Conservation (phyloP, 805 yeast species). For the Myxozyma neglecta region DNA sequence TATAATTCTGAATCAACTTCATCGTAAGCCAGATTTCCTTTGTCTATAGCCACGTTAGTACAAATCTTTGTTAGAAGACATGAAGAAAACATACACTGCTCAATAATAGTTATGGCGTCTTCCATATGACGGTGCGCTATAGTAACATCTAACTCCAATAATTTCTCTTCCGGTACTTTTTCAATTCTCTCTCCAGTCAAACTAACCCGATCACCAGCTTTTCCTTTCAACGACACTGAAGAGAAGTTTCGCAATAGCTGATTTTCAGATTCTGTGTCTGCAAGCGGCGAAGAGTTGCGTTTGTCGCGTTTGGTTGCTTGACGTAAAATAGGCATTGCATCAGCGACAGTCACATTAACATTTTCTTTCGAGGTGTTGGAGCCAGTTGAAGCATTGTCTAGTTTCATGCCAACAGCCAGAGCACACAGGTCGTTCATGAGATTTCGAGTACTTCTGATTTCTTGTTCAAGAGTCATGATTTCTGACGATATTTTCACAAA, state of each 20-base stretch:
- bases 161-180: constrained; percentile 49
- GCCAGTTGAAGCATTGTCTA: not conserved
- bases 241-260: constrained; percentile 4
- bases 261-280: not conserved
- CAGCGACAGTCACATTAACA: not conserved
- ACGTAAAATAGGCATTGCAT: constrained; percentile 18
- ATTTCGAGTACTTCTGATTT: constrained; percentile 22
- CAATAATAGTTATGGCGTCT: constrained; percentile 41
- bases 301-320: constrained; percentile 10
- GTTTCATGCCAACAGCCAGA: constrained; percentile 18
- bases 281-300: not conserved
- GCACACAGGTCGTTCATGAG: constrained; percentile 24
- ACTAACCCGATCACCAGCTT: not conserved
- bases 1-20: constrained; percentile 33
- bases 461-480: constrained; percentile 25
- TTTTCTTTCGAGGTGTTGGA: not conserved
- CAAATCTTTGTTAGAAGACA: not conserved
- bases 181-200: not conserved
- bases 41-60: not conserved
- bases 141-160: constrained; percentile 64
- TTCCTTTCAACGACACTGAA: constrained; percentile 2
- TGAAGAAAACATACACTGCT: constrained; percentile 25
- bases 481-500: constrained; percentile 29
- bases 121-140: constrained; percentile 58
- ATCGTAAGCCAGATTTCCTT: constrained; percentile 4